A percentile compares a stretch with the other conserved stretches of the same genome.
Evolutionary conservation across 108 stramenopile species (phyloP).

Genomic region (Ochromonas danica): DNA sequence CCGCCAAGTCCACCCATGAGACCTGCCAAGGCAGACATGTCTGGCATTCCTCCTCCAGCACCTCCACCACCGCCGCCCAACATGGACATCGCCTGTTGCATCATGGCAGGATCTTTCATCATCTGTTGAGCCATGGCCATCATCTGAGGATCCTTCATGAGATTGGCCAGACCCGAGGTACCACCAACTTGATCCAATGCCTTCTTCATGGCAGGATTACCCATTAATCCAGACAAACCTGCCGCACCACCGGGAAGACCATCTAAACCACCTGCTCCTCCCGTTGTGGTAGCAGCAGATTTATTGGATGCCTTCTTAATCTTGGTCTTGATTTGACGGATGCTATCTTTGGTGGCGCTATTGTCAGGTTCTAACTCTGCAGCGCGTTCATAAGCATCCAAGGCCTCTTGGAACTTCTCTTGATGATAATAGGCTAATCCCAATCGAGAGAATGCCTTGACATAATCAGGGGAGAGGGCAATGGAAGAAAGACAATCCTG

Average conservation of each 20-base stretch:
- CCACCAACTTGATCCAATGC: conserved; percentile 23
- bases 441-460: conserved; percentile 22
- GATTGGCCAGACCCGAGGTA: not conserved
- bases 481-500: conserved; percentile 22
- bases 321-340: not conserved
- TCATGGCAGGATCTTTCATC: conserved; percentile 34
- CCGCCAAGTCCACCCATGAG: conserved; percentile 7
- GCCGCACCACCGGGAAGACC: not conserved
- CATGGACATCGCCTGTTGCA: conserved; percentile 39
- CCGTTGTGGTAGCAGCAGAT: not conserved
- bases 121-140: conserved; percentile 37
- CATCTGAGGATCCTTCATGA: conserved; percentile 35
- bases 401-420: conserved; percentile 1
- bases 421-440: conserved; percentile 4
- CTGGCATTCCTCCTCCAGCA: conserved; percentile 25
- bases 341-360: not conserved
- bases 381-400: conserved; percentile 29
- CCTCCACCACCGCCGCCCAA: conserved; percentile 29
- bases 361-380: conserved; percentile 33
- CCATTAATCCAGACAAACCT: conserved; percentile 1
- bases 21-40: conserved; percentile 8
- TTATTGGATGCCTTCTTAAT: not conserved
- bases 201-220: not conserved
- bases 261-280: not conserved
- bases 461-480: conserved; percentile 9